Evolutionary conservation across 495 filamentous ascomycete genomes (phyloP).

Genomic region (Penicillium goetzii): DNA sequence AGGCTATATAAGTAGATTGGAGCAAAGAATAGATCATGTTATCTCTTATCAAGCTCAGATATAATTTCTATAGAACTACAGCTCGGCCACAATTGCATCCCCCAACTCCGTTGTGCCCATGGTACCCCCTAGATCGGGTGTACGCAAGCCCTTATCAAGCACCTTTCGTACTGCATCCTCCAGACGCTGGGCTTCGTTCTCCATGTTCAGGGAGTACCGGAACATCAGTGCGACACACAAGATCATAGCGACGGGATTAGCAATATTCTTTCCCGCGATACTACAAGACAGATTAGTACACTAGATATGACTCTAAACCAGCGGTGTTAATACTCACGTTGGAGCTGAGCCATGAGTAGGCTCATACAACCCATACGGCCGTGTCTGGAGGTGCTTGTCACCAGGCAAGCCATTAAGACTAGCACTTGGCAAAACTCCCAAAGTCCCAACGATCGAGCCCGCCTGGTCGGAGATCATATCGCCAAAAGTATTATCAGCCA

Average conservation of each 20-base stretch:
- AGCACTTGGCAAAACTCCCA: slow-evolving; percentile 55
- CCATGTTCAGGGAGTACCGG: slow-evolving; percentile 80
- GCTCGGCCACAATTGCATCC: slow-evolving; percentile 70
- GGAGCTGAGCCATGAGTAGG: slow-evolving; percentile 49
- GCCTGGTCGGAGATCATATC: slow-evolving; percentile 58
- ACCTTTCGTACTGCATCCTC: slow-evolving; percentile 80
- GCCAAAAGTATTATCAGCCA: slow-evolving; percentile 57
- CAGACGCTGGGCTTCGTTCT: slow-evolving; percentile 69
- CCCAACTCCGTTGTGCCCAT: slow-evolving; percentile 77
- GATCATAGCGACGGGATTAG: slow-evolving; percentile 78
- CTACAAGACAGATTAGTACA: slow-evolving; percentile 15
- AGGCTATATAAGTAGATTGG: not conserved
- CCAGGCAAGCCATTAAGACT: slow-evolving; percentile 53
- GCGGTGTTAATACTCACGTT: slow-evolving; percentile 32
- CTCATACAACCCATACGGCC: slow-evolving; percentile 46
- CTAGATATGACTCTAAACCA: not conserved
- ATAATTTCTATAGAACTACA: slow-evolving; percentile 40
- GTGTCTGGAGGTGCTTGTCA: slow-evolving; percentile 33
- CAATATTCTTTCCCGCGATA: slow-evolving; percentile 45
- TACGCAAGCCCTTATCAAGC: slow-evolving; percentile 74
- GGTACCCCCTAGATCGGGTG: slow-evolving; percentile 78
- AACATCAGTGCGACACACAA: slow-evolving; percentile 92
- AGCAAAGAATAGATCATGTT: not conserved
- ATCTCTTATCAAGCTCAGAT: slow-evolving; percentile 38
- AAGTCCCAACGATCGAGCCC: slow-evolving; percentile 50